Evolutionary conservation across 768 basidiomycete species (phyloP).

Genomic region (Dentipellis fragilis): DNA sequence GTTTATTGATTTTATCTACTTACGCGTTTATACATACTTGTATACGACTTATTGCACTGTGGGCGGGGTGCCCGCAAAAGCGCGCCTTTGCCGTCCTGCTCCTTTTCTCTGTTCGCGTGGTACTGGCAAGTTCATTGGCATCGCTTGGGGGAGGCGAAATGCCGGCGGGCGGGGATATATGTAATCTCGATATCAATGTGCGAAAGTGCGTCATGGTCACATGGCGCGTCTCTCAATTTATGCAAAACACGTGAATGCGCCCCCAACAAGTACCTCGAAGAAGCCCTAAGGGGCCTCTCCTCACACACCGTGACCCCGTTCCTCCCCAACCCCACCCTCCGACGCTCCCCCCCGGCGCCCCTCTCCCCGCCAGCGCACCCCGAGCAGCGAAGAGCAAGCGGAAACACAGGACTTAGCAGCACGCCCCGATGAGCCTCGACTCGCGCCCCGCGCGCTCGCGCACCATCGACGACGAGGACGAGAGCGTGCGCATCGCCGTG

Average conservation of each 20-base stretch:
- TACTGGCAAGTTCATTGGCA: too few species aligned
- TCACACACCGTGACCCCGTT: background rate
- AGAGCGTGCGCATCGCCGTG: conserved; percentile 18
- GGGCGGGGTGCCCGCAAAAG: background rate
- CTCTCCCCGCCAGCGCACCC: background rate
- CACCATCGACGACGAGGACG: conserved; percentile 48
- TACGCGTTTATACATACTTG: background rate
- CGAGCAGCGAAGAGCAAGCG: background rate
- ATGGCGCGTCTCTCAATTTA: too few species aligned
- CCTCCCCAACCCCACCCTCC: background rate
- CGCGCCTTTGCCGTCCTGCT: background rate
- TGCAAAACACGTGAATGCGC: too few species aligned
- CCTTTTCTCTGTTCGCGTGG: too few species aligned
- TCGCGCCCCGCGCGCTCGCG: background rate
- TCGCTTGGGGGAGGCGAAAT: too few species aligned
- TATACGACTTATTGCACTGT: background rate
- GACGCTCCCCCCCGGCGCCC: background rate
- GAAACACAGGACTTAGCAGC: background rate
- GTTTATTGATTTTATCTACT: background rate
- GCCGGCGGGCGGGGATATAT: too few species aligned
- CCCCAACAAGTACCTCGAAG: too few species aligned
- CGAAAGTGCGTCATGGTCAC: too few species aligned
- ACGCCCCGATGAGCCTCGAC: conserved; percentile 6
- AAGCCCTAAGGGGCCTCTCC: too few species aligned
- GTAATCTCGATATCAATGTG: too few species aligned